phyloP scores from a whole-genome alignment of 2,329 filamentous ascomycete species.

The Helicocarpus griseus region DNA sequence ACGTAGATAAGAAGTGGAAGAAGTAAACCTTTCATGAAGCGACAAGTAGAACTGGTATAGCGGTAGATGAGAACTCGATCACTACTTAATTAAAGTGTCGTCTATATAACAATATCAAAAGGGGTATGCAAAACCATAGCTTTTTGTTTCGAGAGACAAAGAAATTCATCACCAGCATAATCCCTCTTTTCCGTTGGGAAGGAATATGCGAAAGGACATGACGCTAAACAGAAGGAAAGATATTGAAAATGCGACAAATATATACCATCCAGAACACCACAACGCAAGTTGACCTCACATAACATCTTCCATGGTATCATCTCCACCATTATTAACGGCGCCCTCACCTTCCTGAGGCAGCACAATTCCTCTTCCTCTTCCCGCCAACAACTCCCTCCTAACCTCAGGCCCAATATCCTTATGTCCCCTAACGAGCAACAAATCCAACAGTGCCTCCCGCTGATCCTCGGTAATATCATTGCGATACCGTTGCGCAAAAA shows the following conservation, averaged over 20 bases:
- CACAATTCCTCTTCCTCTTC: constrained; percentile 70
- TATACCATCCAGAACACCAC: not conserved
- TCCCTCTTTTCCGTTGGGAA: not conserved
- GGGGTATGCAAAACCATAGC: not conserved
- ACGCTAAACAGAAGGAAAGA: not conserved
- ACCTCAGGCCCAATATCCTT: constrained; percentile 85
- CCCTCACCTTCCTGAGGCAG: constrained; percentile 38
- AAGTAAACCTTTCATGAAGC: not conserved
- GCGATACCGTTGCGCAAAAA: constrained; percentile 88
- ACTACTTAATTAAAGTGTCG: too few species aligned
- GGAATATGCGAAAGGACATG: not conserved
- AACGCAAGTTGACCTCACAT: constrained; percentile 9
- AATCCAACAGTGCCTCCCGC: constrained; percentile 77
- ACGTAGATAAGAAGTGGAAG: not conserved
- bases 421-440: constrained; percentile 77
- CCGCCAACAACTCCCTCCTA: constrained; percentile 75
- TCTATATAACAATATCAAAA: too few species aligned
- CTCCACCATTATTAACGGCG: constrained; percentile 49
- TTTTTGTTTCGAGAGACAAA: too few species aligned
- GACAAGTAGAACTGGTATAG: too few species aligned
- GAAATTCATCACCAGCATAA: not conserved
- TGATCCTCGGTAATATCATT: constrained; percentile 96
- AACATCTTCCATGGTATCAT: constrained; percentile 82
- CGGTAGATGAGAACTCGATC: too few species aligned
- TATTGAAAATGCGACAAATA: not conserved